phyloP scores from a whole-genome alignment of 2,329 filamentous ascomycete species.

The Pleomassaria siparia region DNA sequence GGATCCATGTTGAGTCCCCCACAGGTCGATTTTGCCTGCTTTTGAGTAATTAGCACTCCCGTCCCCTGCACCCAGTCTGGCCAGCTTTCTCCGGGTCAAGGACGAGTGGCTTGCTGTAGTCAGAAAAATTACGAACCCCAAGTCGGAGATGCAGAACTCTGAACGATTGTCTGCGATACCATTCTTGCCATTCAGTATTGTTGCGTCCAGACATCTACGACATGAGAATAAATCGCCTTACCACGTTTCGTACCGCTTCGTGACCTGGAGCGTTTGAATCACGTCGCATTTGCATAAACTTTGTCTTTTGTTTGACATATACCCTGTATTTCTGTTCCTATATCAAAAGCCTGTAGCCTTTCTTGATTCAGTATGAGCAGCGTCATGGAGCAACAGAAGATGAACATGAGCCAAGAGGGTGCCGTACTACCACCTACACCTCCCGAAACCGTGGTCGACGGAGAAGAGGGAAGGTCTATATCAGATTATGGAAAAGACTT shows the following conservation, averaged over 20 bases:
- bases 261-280: not conserved
- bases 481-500: constrained; percentile 10
- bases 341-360: not conserved
- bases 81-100: constrained; percentile 15
- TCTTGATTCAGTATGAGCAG: constrained; percentile 9
- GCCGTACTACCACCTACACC: constrained; percentile 38
- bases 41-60: no score
- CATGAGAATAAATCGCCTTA: no score
- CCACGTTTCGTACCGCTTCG: no score
- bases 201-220: constrained; percentile 3
- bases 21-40: no score
- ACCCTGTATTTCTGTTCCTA: not conserved
- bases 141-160: constrained; percentile 5
- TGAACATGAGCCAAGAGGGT: constrained; percentile 19
- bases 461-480: constrained; percentile 22
- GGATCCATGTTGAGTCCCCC: no score
- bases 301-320: not conserved
- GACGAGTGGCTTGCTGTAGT: constrained; percentile 12
- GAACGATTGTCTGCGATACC: no score
- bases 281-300: not conserved
- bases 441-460: constrained; percentile 38
- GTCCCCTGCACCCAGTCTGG: constrained; percentile 4
- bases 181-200: no score
- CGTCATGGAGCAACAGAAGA: constrained; percentile 20
- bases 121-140: constrained; percentile 20